Evolutionary conservation across 2,329 filamentous ascomycete species (phyloP), one percentile per base, ranked within the genome.

Genomic region (Epichloe coenophiala): DNA sequence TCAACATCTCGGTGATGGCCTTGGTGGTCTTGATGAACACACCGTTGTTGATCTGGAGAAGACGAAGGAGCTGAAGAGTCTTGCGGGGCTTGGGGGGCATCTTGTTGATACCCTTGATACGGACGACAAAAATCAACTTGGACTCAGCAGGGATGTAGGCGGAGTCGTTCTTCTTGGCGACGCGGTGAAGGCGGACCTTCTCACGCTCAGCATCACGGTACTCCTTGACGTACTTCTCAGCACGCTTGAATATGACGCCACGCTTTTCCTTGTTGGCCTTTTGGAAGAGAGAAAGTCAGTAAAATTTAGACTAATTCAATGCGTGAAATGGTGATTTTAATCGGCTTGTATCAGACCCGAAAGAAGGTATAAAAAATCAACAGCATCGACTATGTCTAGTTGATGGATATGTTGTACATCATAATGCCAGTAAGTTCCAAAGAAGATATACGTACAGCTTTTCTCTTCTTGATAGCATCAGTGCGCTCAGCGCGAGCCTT

Each of bases 21-120:
- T 97, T 98, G 77, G 90, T 97, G 68, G 96, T 79, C 68, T 83
- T 85, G 75, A 98, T 80, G 78, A 98, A 98, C 74, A 96, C 88
- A 74, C 91, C 93, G 74, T 95, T 97, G 88, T 98, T 98, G 86
- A 98, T 98, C 81, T 98, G 93, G 67, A 98, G 85, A 61, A 98
- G 88, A 80, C 93, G 91, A 71, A 98, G 90, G 56, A 98, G 88
- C 78, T 98, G 93, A 65, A 98, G 84, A 69, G 95, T 97, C 85
- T 98, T 98, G 81, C 93, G 90, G 75, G 94, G 94, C 87, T 98
- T 97, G 65, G 93, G 93, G 71, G 94, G 84, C 67, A 98, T 97
- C 87, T 98, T 98, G 88, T 97, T 97, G 89, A 98, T 97, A 95
- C 91, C 93, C 88, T 98, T 98, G 82, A 98, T 98, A 73, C 93